phyloP scores from a whole-genome alignment of 805 yeast genomes.

The Metschnikowia amazonensis region DNA sequence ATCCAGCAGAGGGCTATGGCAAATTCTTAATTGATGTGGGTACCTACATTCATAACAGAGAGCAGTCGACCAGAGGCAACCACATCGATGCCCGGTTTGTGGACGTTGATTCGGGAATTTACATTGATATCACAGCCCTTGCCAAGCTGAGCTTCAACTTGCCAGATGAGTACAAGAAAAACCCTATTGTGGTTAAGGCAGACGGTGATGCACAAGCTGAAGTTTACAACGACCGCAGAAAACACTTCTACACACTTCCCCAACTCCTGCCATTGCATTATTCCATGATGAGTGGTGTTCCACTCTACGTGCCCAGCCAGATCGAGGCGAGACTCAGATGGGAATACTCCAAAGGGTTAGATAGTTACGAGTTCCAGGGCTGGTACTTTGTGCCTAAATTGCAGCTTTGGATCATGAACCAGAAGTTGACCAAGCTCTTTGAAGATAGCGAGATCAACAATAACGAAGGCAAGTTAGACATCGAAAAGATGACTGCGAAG shows the following conservation, averaged over 20 bases:
- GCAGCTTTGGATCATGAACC: constrained; percentile 20
- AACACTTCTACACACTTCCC: constrained; percentile 17
- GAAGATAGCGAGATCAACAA: constrained; percentile 4
- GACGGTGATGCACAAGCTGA: constrained; percentile 10
- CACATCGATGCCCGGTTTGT: constrained; percentile 18
- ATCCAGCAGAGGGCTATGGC: constrained; percentile 20
- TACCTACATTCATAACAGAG: constrained; percentile 19
- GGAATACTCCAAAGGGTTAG: constrained; percentile 19
- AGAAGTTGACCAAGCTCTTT: constrained; percentile 14
- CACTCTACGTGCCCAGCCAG: constrained; percentile 16
- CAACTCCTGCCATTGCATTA: constrained; percentile 21
- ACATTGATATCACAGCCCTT: constrained; percentile 18
- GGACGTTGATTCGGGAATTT: constrained; percentile 18
- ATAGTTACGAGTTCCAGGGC: constrained; percentile 7
- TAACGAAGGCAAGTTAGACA: constrained; percentile 2
- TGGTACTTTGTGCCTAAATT: constrained; percentile 19
- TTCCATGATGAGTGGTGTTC: constrained; percentile 19
- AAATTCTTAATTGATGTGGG: constrained; percentile 20
- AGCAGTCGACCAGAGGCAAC: constrained; percentile 11
- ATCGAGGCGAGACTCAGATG: constrained; percentile 17
- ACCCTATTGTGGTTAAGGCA: constrained; percentile 12
- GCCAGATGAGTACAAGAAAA: constrained; percentile 13
- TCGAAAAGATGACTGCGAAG: constrained; percentile 15
- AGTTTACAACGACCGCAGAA: constrained; percentile 19
- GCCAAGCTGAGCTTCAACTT: constrained; percentile 12